These are phyloP conservation scores for Ceratobasidium sp. DNA, from an alignment of 1,284 basidiomycete species.

Conservation along the genomic window DNA sequence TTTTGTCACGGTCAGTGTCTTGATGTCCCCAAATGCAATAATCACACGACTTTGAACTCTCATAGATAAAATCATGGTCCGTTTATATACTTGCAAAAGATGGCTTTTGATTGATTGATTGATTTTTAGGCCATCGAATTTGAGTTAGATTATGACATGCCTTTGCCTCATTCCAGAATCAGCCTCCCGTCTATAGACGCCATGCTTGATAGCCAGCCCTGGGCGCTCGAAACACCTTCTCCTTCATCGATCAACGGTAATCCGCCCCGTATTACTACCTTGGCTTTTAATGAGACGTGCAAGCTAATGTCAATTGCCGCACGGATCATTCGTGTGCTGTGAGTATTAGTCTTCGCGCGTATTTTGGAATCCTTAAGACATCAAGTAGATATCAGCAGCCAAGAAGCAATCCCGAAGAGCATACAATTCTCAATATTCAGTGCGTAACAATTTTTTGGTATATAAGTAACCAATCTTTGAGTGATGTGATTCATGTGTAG, in stretches of 20 bases:
- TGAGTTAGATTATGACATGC: conserved; percentile 62
- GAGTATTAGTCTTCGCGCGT: conserved; percentile 38
- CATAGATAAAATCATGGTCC: conserved; percentile 31
- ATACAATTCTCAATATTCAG: conserved; percentile 9
- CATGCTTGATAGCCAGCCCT: not conserved
- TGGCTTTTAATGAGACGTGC: conserved; percentile 61
- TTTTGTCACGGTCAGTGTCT: conserved; percentile 56
- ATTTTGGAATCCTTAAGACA: no score
- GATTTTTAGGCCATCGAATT: not conserved
- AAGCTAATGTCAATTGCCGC: conserved; percentile 63
- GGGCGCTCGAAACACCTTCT: not conserved
- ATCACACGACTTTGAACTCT: no score
- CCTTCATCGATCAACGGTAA: no score
- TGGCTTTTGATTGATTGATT: not conserved
- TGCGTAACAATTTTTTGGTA: no score
- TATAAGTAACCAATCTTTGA: no score
- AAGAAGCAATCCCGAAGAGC: not conserved
- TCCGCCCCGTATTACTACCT: conserved; percentile 50
- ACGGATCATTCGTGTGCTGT: conserved; percentile 65
- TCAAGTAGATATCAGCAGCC: not conserved
- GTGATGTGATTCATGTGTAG: not conserved
- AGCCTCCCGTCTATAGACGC: not conserved
- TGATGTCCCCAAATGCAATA: no score
- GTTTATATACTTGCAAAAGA: not conserved
- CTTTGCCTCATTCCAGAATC: conserved; percentile 45